A percentile compares a stretch with the other conserved stretches of the same genome.
Evolutionary conservation across 208 protist species (phyloP).

Genomic region (Trichomonas tenax): DNA sequence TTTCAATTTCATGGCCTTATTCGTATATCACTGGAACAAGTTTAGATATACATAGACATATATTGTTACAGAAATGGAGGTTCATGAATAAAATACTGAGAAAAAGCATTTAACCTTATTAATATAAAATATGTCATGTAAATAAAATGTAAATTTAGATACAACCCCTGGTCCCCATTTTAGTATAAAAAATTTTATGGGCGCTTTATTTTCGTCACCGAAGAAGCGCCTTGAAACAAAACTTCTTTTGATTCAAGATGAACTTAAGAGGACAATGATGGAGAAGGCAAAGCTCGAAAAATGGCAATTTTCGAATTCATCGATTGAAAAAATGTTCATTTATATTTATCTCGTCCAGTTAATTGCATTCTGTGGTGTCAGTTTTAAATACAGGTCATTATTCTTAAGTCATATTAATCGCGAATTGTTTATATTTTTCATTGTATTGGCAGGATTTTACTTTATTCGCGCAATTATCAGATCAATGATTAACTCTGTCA

Average conservation of each 20-base stretch:
- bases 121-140: too few relatives aligned
- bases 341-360: not conserved
- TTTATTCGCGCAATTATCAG: not conserved
- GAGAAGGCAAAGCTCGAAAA: not conserved
- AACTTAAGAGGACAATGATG: not conserved
- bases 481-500: not conserved
- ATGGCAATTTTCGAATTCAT: not conserved
- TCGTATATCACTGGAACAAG: too few relatives aligned
- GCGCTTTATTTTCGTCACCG: not conserved
- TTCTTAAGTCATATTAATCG: not conserved
- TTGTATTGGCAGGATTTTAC: not conserved
- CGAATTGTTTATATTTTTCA: not conserved
- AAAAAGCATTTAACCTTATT: too few relatives aligned
- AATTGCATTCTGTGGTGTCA: not conserved
- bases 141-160: too few relatives aligned
- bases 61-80: too few relatives aligned
- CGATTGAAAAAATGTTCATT: not conserved
- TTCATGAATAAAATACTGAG: too few relatives aligned
- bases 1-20: too few relatives aligned
- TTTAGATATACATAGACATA: too few relatives aligned
- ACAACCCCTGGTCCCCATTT: too few relatives aligned
- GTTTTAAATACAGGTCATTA: not conserved
- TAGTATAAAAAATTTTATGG: not conserved
- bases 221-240: not conserved
- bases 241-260: not conserved